phyloP scores from a whole-genome alignment of 2,329 filamentous ascomycete species.

The Ambrosiella xylebori region DNA sequence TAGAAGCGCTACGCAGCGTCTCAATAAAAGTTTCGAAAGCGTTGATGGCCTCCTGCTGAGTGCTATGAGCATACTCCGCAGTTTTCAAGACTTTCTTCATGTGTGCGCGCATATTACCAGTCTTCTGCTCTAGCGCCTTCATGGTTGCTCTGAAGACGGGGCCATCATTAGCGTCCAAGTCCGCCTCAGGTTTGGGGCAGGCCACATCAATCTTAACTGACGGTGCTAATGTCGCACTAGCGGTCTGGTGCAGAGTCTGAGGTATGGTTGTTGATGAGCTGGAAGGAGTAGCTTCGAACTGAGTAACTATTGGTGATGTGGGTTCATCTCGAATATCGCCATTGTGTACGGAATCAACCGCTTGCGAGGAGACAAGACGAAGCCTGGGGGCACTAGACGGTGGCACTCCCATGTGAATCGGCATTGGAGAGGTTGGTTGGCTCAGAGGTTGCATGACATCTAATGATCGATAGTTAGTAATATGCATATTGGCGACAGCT shows the following conservation, averaged over 20 bases:
- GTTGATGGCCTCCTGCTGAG: conserved; percentile 73
- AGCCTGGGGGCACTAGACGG: conserved; percentile 37
- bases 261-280: conserved; percentile 15
- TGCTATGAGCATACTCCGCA: conserved; percentile 71
- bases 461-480: conserved; percentile 16
- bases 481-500: background rate
- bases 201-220: conserved; percentile 72
- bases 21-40: conserved; percentile 70
- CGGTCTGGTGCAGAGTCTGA: conserved; percentile 13
- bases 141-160: conserved; percentile 93
- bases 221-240: conserved; percentile 10
- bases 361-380: conserved; percentile 72
- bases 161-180: conserved; percentile 78
- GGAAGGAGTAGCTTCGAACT: conserved; percentile 20
- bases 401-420: conserved; percentile 55
- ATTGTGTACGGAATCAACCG: conserved; percentile 65
- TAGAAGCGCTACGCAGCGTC: conserved; percentile 69
- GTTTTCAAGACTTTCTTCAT: conserved; percentile 95
- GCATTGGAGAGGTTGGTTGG: conserved; percentile 49
- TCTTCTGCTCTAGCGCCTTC: conserved; percentile 92
- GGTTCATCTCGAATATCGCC: conserved; percentile 45
- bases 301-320: conserved; percentile 30
- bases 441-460: conserved; percentile 29
- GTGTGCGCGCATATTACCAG: conserved; percentile 75
- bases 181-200: conserved; percentile 69